Conservation (phyloP, 108 stramenopile genomes). For the Mayamaea pseudoterrestris region DNA sequence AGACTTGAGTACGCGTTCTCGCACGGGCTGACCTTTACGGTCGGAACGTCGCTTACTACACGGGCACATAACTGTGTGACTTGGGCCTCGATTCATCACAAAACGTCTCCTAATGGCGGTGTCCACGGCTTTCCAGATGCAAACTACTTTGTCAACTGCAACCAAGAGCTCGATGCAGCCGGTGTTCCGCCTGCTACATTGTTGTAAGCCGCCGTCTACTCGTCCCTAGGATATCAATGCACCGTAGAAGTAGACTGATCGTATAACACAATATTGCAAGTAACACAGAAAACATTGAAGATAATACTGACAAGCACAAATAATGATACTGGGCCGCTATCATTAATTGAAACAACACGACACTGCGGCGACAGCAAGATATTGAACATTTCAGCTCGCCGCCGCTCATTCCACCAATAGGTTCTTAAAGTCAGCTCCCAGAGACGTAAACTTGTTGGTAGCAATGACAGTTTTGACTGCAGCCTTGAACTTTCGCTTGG, state of each 20-base stretch:
- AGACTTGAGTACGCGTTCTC: constrained; percentile 36
- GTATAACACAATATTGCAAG: too few species aligned
- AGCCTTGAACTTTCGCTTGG: constrained; percentile 79
- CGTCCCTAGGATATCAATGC: too few species aligned
- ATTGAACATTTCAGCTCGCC: too few species aligned
- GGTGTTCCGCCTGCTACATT: constrained; percentile 26
- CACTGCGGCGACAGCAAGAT: too few species aligned
- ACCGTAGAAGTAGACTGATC: too few species aligned
- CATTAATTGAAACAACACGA: neutral
- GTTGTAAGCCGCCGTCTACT: too few species aligned
- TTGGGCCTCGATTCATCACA: constrained; percentile 50
- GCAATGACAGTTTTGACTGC: constrained; percentile 73
- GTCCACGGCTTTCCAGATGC: constrained; percentile 40
- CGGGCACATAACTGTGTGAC: constrained; percentile 15
- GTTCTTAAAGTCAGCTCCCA: constrained; percentile 48
- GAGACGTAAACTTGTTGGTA: constrained; percentile 57
- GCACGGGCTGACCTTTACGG: constrained; percentile 35
- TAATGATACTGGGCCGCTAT: too few species aligned
- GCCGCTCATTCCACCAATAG: constrained; percentile 39
- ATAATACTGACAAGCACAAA: too few species aligned
- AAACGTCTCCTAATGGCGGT: constrained; percentile 27
- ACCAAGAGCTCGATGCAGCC: constrained; percentile 24
- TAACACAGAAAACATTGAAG: too few species aligned
- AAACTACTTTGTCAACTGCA: constrained; percentile 28
- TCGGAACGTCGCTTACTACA: constrained; percentile 36